Evolutionary conservation across 768 basidiomycete genomes (phyloP), one percentile per base, ranked within the genome.

Genomic region (Mycena haematopus): DNA sequence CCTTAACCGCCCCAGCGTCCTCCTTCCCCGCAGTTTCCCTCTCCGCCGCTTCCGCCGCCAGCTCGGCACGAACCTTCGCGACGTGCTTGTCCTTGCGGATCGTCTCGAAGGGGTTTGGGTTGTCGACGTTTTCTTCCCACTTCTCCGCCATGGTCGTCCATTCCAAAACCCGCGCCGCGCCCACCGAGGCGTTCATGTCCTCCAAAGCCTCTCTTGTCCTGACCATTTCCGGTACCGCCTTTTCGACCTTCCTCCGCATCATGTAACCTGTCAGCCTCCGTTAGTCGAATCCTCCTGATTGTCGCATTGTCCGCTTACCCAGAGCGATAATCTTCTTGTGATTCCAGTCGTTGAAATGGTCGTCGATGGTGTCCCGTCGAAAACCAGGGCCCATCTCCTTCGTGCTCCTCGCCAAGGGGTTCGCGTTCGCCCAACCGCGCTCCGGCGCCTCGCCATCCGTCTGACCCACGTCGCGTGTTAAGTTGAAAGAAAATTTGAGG

Each of bases 11-110:
- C 6, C 9, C 29, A 9, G 4, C 29, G 29, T 31, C 29, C 29
- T 31, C 29, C 29, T 31, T 4, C 6, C 29, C 29, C 29, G 29
- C 29, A 4, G 9, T 9, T 9, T 31, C 29, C 29, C 29, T 4
- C 6, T 4, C 29, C 4, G 54, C 51, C 4, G 27, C 33, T 35
- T 54, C 25, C 4, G 54, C 54, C n/a, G 54, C 73, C 25, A 70
- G 67, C 33, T 62, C 67, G 0, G 65, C 63, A 4, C 63, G 54
- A 31, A 72, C 62, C 17, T 59, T 50, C 22, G 66, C 58, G 31
- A 60, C 13, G 17, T 24, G 58, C 17, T 31, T 6, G 11, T 58
- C 50, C 49, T 58, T 58, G 35, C 36, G 45, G 21, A 58, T 3
- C 17, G 56, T 38, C 36, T 38, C 36, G 10, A 38, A 38, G 3